phyloP scores from a whole-genome alignment of 176 grass and related monocot species.

The Calamus simplicifolius region DNA sequence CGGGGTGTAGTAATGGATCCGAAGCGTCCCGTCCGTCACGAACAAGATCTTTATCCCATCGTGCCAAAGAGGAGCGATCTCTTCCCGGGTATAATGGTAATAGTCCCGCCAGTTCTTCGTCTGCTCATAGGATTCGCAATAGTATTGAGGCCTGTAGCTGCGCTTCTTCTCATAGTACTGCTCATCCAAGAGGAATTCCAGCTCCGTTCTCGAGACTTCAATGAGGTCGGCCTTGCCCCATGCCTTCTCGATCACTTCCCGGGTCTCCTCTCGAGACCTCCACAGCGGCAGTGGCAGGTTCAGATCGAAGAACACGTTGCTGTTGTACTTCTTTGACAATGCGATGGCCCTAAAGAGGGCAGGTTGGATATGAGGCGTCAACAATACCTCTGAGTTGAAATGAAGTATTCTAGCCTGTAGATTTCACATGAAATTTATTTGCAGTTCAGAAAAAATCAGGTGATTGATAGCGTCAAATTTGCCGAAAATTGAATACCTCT shows the following conservation, averaged over 20 bases:
- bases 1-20: conserved; percentile 80
- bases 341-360: conserved; percentile 75
- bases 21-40: conserved; percentile 64
- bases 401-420: conserved; percentile 74
- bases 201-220: conserved; percentile 71
- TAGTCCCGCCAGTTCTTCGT: conserved; percentile 51
- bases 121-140: conserved; percentile 50
- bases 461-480: not conserved
- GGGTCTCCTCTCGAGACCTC: conserved; percentile 68
- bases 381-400: conserved; percentile 76
- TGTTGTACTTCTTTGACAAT: conserved; percentile 60
- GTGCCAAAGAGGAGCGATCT: conserved; percentile 67
- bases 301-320: conserved; percentile 74
- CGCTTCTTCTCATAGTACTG: conserved; percentile 69
- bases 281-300: conserved; percentile 82
- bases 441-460: no score
- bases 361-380: conserved; percentile 42
- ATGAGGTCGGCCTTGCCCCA: conserved; percentile 79
- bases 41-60: conserved; percentile 74
- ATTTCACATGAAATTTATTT: conserved; percentile 21
- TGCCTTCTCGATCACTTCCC: conserved; percentile 46
- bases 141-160: conserved; percentile 70
- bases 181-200: conserved; percentile 90
- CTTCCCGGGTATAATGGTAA: conserved; percentile 62
- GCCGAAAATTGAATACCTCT: conserved; percentile 29